phyloP scores from a whole-genome alignment of 2,329 filamentous ascomycete species.

The Paraphaeosphaeria minitans region DNA sequence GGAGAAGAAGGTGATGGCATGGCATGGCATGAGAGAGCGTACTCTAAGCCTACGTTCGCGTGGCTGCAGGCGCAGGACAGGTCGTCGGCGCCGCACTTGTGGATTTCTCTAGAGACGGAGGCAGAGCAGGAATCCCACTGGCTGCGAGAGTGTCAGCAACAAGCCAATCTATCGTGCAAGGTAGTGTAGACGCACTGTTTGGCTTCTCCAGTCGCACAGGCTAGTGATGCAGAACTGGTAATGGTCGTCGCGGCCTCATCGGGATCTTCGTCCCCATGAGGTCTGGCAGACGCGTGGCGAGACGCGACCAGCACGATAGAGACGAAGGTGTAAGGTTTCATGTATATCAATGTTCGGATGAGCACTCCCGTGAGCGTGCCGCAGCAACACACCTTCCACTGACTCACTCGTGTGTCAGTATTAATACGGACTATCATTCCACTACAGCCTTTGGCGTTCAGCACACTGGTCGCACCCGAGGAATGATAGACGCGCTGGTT shows the following conservation, averaged over 20 bases:
- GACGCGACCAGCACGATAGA: conserved; percentile 11
- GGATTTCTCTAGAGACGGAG: conserved; percentile 16
- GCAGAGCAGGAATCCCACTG: conserved; percentile 22
- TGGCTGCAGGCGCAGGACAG: conserved; percentile 19
- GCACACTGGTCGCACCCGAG: neutral
- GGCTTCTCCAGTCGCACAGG: conserved; percentile 16
- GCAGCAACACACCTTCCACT: neutral
- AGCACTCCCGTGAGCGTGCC: neutral
- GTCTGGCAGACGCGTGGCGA: conserved; percentile 1
- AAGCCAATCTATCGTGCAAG: neutral
- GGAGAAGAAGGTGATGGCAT: too few relatives aligned
- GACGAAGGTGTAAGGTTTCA: conserved; percentile 9
- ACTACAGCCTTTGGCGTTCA: neutral
- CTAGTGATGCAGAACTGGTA: conserved; percentile 16
- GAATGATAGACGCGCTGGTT: neutral
- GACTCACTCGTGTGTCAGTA: neutral
- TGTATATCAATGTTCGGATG: neutral
- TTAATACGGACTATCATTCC: conserved; percentile 5
- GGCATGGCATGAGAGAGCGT: neutral
- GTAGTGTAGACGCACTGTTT: conserved; percentile 12
- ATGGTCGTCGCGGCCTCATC: neutral
- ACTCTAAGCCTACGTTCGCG: conserved; percentile 19
- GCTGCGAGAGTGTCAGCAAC: conserved; percentile 10
- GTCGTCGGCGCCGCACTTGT: conserved; percentile 18
- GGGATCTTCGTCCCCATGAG: conserved; percentile 2